Evolutionary conservation across 2,329 filamentous ascomycete genomes (phyloP), one percentile per base, ranked within the genome.

Genomic region (Xylariales sp.): DNA sequence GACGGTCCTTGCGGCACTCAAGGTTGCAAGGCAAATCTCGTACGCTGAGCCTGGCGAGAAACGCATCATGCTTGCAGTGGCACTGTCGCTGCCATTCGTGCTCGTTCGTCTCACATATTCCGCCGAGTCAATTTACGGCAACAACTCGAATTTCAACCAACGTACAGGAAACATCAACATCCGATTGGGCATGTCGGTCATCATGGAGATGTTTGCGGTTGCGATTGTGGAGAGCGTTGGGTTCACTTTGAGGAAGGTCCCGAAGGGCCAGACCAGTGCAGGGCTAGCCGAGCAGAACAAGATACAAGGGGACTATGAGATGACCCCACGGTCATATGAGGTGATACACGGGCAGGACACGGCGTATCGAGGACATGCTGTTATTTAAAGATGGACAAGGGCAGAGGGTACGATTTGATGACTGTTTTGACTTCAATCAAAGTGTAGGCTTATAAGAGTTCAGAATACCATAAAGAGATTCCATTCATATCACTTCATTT

Each of bases 161-260:
- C 48, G 68, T 18, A 60, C 51, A 20, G 67, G 69, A 11, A 61
- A 60, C 28, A 45, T 59, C 20, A 63, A 62, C 2, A 58, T 73
- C 28, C 50, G 51, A 27, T 53, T 75, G 6, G 64, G 67, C 29
- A 69, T 77, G 64, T 60, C 66, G 4, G 58, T 75, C 5, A 44
- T 76, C 18, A 69, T 73, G 59, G 74, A 80, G 55, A 63, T 77
- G 28, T 51, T 65, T 6, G 62, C 73, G 15, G 63, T 74, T 3
- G 32, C 62, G 4, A 59, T 71, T 27, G 68, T 67, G 29, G 61
- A 69, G 43, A 47, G 40, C 3, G 47, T 69, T 8, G 70, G 70
- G 0, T 46, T 71, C 38, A 67, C 59, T 3, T 51, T 73, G 33
- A 48, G 54, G 16, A 58, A 58, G 22, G 29, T 49, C 5, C 44